Base-by-base conservation (phyloP, 1,139 yeast genomes). In the Chernovozyma aurita region DNA sequence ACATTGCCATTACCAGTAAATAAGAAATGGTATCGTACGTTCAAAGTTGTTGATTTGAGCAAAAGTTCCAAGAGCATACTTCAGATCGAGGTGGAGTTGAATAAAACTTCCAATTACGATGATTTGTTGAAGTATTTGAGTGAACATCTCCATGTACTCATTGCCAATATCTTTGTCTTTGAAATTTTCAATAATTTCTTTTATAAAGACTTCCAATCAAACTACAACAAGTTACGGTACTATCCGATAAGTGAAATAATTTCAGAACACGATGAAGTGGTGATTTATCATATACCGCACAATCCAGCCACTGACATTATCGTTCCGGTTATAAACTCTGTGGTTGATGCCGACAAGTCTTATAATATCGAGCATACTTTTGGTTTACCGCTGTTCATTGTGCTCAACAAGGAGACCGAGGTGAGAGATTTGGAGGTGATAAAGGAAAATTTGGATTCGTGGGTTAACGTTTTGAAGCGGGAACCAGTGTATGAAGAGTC, bases 1-100 rank as follows among this genome's bases (percentile, higher is more conserved):
- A 90, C 98, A 0, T 64, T 92, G 33, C 97, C 97, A 0, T 64
- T 92, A 31, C 97, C 97, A 0, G 78, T 84, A 11, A 78, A 78
- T 35, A 76, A 80, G 33, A 70, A 75, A 39, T 90, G 97, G 96
- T 63, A 68, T 26, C 83, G 79, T 33, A 75, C 75, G 12, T 70
- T 90, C 31, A 67, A 73, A 1, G 64, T 87, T 18, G 73, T 90
- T 25, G 81, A 85, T 18, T 70, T 76, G 31, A 60, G 69, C 18
- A 78, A 12, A 9, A 29, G 17, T 2, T 36, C 40, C 9, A 46
- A 58, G 33, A 20, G 22, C 8, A 57, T 70, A 3, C 51, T 50
- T 55, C 55, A 59, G 9, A 57, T 84, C 15, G 88, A 83, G 46
- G 86, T 88, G 4, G 95, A 86, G 49, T 62, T 92, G 39, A 67